Conservation (phyloP, 1,139 yeast species). For the Candida labiduridarum region DNA sequence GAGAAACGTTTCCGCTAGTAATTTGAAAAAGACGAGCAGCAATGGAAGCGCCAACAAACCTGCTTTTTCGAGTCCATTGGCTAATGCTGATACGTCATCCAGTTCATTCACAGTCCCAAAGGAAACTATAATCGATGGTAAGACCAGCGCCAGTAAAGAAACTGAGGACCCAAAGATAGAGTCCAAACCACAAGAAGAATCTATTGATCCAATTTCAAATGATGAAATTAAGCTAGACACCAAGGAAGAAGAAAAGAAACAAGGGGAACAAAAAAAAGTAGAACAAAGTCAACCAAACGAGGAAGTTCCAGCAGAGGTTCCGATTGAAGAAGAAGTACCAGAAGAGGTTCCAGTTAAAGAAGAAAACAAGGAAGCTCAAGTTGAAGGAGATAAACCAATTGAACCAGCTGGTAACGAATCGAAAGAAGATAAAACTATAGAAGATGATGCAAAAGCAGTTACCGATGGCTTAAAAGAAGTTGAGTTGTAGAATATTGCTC, state of each 20-base stretch:
- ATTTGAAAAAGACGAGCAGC: conserved; percentile 10
- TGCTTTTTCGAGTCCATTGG: conserved; percentile 25
- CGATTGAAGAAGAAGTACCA: neutral
- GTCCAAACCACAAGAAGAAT: conserved; percentile 6
- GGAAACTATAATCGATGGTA: conserved; percentile 46
- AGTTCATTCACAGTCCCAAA: conserved; percentile 39
- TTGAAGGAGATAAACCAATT: neutral
- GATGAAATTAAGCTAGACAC: conserved; percentile 6
- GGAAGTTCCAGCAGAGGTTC: conserved; percentile 1
- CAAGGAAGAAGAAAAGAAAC: conserved; percentile 11
- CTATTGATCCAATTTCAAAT: conserved; percentile 9
- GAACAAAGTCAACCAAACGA: conserved; percentile 11
- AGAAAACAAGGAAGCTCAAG: conserved; percentile 11
- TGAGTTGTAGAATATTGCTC: conserved; percentile 9
- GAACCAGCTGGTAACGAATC: conserved; percentile 10
- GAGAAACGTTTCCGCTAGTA: conserved; percentile 12
- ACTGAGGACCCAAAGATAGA: conserved; percentile 10
- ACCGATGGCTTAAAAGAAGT: conserved; percentile 15
- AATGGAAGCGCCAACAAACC: conserved; percentile 11
- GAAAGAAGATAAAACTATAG: conserved; percentile 10
- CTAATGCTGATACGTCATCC: conserved; percentile 30
- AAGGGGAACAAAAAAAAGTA: conserved; percentile 6
- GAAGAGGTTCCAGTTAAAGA: conserved; percentile 6
- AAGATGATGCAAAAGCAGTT: conserved; percentile 5
- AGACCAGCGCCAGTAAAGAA: conserved; percentile 5